Base-by-base conservation (phyloP, 169 alveolate species). In the Plasmodium adleri region DNA sequence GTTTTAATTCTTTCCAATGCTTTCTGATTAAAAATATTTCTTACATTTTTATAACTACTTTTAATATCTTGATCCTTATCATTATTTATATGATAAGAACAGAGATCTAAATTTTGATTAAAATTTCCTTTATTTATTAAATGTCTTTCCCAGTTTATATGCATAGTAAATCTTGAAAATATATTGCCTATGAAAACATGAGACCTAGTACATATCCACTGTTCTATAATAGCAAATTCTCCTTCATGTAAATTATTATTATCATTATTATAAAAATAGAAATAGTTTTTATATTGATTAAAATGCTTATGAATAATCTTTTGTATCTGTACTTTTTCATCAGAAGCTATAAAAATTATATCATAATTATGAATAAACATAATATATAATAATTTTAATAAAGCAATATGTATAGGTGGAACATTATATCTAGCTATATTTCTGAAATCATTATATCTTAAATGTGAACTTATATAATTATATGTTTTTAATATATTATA, bases 71-170 rank as follows among this genome's bases (percentile, higher is more conserved):
- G 47, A 70, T 83, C 22, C 2, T 39, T 5, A 39, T 39, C 10
- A 22, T 62, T 45, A 50, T 32, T 67, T 68, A 83, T 83, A 50
- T 63, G 32, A 66, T 83, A 83, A 22, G 75, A 83, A 70, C 91
- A 83, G 8, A 83, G 47, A 70, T 83, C 91, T 66, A 83, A 32
- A 47, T 67, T 83, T 2, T 54, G 20, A n/a, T 70, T 9, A 15
- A 43, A 39, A 7, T 72, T 26, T 24, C 68, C 66, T 26, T 68
- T 68, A 22, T 49, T 52, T 15, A 71, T 83, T 59, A 83, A 70
- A 83, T 59, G 59, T 83, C 91, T 20, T 49, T 83, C 91, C 91
- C 91, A 83, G 22, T 68, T 83, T 54, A 83, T 83, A 39, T 83
- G 86, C 66, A 83, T 56, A 60, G 68, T 83, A 26, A 56, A 83